Conservation (phyloP, 306 rosid genomes). For the Calophaca sinica region DNA sequence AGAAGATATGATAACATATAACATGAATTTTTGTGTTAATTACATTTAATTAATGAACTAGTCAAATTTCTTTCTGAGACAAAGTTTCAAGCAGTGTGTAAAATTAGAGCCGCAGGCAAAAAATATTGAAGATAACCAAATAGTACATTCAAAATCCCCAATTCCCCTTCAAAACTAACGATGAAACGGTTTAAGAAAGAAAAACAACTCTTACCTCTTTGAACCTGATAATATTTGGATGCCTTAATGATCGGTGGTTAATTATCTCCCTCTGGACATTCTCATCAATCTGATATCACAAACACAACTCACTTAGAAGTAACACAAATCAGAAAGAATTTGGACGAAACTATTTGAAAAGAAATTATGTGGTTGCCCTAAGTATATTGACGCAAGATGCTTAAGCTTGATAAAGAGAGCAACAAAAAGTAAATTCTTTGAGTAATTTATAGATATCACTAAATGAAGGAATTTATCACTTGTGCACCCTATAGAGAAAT, state of each 20-base stretch:
- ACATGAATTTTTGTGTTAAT: background rate
- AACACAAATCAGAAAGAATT: conserved; percentile 15
- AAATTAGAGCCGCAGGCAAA: conserved; percentile 4
- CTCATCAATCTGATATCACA: conserved; percentile 85
- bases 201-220: conserved; percentile 74
- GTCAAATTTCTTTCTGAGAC: conserved; percentile 18
- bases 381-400: too few species aligned
- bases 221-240: conserved; percentile 95
- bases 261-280: conserved; percentile 96
- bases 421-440: conserved; percentile 9
- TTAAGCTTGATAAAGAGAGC: background rate
- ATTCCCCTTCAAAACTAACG: background rate
- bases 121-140: conserved; percentile 40
- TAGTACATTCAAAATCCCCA: conserved; percentile 1
- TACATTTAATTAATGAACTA: background rate
- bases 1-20: background rate
- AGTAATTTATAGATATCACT: background rate
- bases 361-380: too few species aligned
- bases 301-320: conserved; percentile 7
- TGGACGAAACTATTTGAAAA: too few species aligned
- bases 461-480: background rate
- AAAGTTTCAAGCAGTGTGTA: conserved; percentile 28
- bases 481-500: too few species aligned
- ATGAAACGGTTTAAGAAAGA: background rate
- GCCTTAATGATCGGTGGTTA: conserved; percentile 90